Evolutionary conservation across 495 filamentous ascomycete species (phyloP).

Genomic region (Talaromyces wortmannii): DNA sequence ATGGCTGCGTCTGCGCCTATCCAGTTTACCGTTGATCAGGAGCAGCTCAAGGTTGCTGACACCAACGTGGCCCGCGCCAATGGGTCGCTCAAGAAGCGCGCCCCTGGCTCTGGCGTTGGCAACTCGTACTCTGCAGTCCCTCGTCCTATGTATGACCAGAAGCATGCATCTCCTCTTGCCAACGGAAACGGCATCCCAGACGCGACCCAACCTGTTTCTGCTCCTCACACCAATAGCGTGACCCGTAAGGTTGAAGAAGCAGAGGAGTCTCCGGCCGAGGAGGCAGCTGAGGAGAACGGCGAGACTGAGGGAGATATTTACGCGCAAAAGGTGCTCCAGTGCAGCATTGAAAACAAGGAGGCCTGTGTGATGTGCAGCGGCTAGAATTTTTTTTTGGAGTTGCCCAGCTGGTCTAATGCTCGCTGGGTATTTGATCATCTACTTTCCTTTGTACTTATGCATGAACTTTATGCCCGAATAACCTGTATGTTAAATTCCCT

Average conservation of each 20-base stretch:
- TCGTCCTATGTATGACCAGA: slow-evolving; percentile 52
- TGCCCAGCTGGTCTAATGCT: slow-evolving; percentile 5
- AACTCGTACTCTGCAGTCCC: slow-evolving; percentile 51
- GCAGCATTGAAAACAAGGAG: slow-evolving; percentile 92
- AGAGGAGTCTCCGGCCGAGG: slow-evolving; percentile 57
- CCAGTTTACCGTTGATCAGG: slow-evolving; percentile 98
- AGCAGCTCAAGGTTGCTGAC: slow-evolving; percentile 84
- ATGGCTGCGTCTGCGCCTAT: slow-evolving; percentile 95
- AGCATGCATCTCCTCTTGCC: slow-evolving; percentile 33
- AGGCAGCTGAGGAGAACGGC: slow-evolving; percentile 56
- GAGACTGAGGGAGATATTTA: slow-evolving; percentile 85
- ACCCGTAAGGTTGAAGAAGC: slow-evolving; percentile 54
- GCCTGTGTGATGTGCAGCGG: slow-evolving; percentile 88
- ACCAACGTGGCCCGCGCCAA: slow-evolving; percentile 64
- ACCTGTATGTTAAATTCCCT: neutral
- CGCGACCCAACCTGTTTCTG: slow-evolving; percentile 63
- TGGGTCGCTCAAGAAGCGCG: slow-evolving; percentile 59
- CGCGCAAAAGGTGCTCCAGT: slow-evolving; percentile 81
- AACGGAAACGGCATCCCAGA: slow-evolving; percentile 54
- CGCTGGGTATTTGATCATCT: neutral
- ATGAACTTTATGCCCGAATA: neutral
- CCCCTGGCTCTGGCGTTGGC: slow-evolving; percentile 36
- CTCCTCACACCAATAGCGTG: slow-evolving; percentile 65
- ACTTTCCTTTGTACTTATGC: neutral
- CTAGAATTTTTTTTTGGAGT: slow-evolving; percentile 21